Evolutionary conservation across 2,329 filamentous ascomycete genomes (phyloP), one percentile per base, ranked within the genome.

Genomic region (Monosporascus sp.): DNA sequence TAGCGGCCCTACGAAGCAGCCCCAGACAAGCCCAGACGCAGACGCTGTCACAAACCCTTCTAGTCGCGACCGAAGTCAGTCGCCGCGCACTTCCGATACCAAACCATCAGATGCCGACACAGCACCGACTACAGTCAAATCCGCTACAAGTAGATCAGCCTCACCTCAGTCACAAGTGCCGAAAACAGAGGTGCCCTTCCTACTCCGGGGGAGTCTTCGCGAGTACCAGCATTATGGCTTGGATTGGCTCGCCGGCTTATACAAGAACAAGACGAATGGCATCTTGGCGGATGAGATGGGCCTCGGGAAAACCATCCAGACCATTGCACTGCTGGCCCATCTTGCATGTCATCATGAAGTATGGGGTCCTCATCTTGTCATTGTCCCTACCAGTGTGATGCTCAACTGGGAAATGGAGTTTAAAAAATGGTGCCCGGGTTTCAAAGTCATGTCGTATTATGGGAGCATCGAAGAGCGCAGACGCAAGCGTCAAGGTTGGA

Each of bases 341-440:
- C 79, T 99, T 37, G 94, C 95, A 8, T 92, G 92, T 57, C 82
- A 91, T 40, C 89, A 96, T 66, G 85, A 91, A 64, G 85, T 96
- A 5, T 99, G 94, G 95, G 94, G 95, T 0, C 91, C 94, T 1
- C 94, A 99, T 75, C 76, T 99, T 24, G 90, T 99, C 48, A 88
- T 99, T 56, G 94, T 99, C 2, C 94, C 94, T 1, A 99, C 94
- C 2, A 97, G 92, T 71, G 95, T 99, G 48, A 97, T 99, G 81
- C 83, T 99, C 59, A 99, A 99, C 68, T 99, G 94, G 94, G 95
- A 99, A 70, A 97, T 97, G 88, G 94, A 99, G 72, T 99, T 99
- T 80, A 97, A 97, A 68, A 99, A 99, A 69, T 99, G 93, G 84
- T 90, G 92, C 53, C 94, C 95, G 3, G 93, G 94, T 0, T 99